Percentiles rank a stretch among this genome's conserved stretches.
phyloP scores from a whole-genome alignment of 164 flowering plant species.

The Piper longum region DNA sequence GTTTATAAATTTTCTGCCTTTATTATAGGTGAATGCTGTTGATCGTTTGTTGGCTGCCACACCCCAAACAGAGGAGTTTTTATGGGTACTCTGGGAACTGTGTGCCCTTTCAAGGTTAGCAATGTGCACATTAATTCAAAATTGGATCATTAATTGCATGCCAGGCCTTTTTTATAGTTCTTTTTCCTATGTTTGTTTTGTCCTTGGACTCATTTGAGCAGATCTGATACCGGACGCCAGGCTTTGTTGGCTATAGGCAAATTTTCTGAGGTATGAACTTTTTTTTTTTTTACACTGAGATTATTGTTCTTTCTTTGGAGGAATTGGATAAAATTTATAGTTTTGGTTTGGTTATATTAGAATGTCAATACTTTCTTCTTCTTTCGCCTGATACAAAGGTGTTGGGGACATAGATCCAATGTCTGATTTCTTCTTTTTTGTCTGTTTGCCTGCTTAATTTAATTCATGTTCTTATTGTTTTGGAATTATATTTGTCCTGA shows the following conservation, averaged over 20 bases:
- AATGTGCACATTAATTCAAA: not conserved
- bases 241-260: conserved; percentile 65
- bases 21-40: conserved; percentile 55
- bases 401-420: too few species aligned
- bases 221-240: conserved; percentile 91
- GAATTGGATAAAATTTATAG: too few species aligned
- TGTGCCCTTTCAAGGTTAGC: conserved; percentile 79
- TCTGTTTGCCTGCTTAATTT: too few species aligned
- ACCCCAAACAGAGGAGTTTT: conserved; percentile 63
- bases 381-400: too few species aligned
- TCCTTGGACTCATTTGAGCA: conserved; percentile 16
- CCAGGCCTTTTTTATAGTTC: too few species aligned
- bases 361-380: too few species aligned
- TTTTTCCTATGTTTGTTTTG: too few species aligned
- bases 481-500: not conserved
- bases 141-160: too few species aligned
- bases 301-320: too few species aligned
- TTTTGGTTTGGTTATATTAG: too few species aligned
- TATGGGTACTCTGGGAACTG: conserved; percentile 90
- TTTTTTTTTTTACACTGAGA: not conserved
- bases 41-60: conserved; percentile 54
- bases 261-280: conserved; percentile 70
- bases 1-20: conserved; percentile 1
- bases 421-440: too few species aligned
- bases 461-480: not conserved